Conservation (phyloP, 805 yeast genomes). For the Saccharomycodes ludwigii region DNA sequence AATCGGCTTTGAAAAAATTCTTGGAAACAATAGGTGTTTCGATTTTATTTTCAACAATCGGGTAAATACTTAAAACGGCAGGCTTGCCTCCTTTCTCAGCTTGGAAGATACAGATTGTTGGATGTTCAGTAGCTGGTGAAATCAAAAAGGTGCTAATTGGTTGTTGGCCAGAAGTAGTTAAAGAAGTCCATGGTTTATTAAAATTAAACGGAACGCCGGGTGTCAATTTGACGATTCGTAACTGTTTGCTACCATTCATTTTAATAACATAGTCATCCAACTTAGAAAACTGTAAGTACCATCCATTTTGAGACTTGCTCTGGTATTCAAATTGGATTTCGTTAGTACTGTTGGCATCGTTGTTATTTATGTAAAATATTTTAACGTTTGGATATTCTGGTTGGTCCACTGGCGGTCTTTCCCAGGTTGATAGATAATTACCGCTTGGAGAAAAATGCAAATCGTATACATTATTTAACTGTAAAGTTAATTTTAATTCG, state of each 20-base stretch:
- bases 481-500: slow-evolving; percentile 10
- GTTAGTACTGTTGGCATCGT: slow-evolving; percentile 30
- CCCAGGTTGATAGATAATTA: slow-evolving; percentile 75
- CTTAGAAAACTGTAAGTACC: slow-evolving; percentile 38
- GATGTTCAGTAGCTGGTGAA: slow-evolving; percentile 77
- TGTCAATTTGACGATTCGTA: slow-evolving; percentile 29
- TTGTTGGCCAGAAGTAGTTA: slow-evolving; percentile 34
- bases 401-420: slow-evolving; percentile 65
- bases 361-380: slow-evolving; percentile 48
- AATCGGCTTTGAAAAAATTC: slow-evolving; percentile 90
- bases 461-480: slow-evolving; percentile 61
- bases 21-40: slow-evolving; percentile 70
- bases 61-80: slow-evolving; percentile 71
- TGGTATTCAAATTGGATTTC: slow-evolving; percentile 35
- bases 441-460: slow-evolving; percentile 85
- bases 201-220: no score
- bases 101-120: slow-evolving; percentile 80
- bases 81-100: slow-evolving; percentile 86
- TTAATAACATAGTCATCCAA: slow-evolving; percentile 22
- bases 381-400: slow-evolving; percentile 74
- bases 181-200: slow-evolving; percentile 45
- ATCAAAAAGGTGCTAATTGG: slow-evolving; percentile 33
- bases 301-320: slow-evolving; percentile 74
- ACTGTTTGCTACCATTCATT: slow-evolving; percentile 15
- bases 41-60: slow-evolving; percentile 25